Percentiles rank a stretch among this genome's conserved stretches.
Conservation (phyloP, 2,329 filamentous ascomycete species). For the Kalmusia sp. region DNA sequence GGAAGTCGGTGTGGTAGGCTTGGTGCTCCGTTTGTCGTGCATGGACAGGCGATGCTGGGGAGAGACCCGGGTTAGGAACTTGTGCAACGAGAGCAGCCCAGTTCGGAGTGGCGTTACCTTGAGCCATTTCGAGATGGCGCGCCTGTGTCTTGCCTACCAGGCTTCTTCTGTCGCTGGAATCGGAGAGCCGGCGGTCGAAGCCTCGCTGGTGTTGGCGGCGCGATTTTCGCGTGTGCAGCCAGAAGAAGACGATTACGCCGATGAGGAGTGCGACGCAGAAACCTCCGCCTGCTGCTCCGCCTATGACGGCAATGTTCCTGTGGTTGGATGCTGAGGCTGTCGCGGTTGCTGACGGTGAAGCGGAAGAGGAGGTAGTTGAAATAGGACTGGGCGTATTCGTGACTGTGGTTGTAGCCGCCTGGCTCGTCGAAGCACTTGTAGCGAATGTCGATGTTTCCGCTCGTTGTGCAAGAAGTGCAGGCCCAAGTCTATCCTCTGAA, state of each 20-base stretch:
- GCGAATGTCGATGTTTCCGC: too few species aligned
- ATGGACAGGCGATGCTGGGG: not conserved
- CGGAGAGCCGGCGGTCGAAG: not conserved
- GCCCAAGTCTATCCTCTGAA: too few species aligned
- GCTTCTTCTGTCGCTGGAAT: not conserved
- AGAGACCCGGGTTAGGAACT: not conserved
- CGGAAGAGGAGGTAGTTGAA: not conserved
- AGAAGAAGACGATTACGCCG: slow-evolving; percentile 2
- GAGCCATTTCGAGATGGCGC: not conserved
- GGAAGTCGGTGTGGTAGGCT: not conserved
- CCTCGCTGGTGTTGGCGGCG: not conserved
- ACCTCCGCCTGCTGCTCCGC: slow-evolving; percentile 4
- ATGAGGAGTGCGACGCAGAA: not conserved
- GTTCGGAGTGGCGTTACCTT: too few species aligned
- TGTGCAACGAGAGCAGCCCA: too few species aligned
- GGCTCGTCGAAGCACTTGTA: not conserved
- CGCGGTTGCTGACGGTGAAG: not conserved
- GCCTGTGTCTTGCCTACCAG: not conserved
- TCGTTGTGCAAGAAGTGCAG: too few species aligned
- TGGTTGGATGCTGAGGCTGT: not conserved
- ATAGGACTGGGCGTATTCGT: too few species aligned
- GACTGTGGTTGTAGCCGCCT: not conserved
- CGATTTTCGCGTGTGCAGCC: slow-evolving; percentile 1
- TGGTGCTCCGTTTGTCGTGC: not conserved
- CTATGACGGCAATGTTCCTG: not conserved